Evolutionary conservation across 176 grass and related monocot genomes (phyloP).

Genomic region (Musa beccarii): DNA sequence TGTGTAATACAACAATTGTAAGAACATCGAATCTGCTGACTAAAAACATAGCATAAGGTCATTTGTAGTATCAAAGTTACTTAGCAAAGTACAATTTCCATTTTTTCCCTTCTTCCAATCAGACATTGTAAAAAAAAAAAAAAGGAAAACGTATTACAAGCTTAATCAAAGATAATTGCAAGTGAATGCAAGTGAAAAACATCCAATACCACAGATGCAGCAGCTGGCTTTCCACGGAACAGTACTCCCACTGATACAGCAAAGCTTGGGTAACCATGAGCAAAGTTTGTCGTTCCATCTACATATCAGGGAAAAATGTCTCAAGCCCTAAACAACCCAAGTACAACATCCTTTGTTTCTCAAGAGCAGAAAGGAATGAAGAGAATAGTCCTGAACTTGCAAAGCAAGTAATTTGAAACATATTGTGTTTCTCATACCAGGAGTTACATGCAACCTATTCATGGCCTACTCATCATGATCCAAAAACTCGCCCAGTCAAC

Average conservation of each 20-base stretch:
- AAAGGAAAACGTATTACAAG: not conserved
- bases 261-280: slow-evolving; percentile 97
- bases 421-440: slow-evolving; percentile 1
- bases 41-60: not conserved
- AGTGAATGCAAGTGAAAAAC: not conserved
- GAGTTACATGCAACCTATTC: not conserved
- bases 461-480: not conserved
- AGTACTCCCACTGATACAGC: slow-evolving; percentile 90
- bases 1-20: not conserved
- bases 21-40: not conserved
- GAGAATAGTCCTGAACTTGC: not conserved
- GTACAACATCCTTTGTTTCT: not conserved
- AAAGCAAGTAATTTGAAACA: not conserved
- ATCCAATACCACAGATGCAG: slow-evolving; percentile 68
- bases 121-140: not conserved
- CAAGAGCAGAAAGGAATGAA: not conserved
- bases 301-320: slow-evolving; percentile 11
- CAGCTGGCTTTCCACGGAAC: slow-evolving; percentile 85
- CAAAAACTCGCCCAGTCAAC: not conserved
- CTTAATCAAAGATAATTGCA: not conserved
- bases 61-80: not conserved
- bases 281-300: slow-evolving; percentile 99
- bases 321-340: not conserved
- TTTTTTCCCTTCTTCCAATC: not conserved
- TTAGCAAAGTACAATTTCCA: not conserved